Base-by-base conservation (phyloP, 2,329 filamentous ascomycete species). In the Emmonsiellopsis sp. region DNA sequence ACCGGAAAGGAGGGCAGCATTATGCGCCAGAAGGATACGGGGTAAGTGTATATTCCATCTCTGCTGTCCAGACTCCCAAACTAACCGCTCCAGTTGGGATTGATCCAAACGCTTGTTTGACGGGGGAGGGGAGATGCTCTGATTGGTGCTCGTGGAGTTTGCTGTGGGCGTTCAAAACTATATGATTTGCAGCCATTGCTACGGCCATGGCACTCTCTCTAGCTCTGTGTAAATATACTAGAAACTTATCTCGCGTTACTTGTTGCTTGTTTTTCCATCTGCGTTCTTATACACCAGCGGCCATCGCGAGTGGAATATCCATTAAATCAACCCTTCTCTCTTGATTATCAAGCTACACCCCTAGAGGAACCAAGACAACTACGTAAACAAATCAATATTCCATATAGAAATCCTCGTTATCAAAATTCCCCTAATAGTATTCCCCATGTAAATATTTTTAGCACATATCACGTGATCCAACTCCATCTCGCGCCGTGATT, bases 21-120 rank as follows among this genome's bases (percentile, higher is more conserved):
- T 56, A 72, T 83, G 44, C 78, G 87, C 66, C 83, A 89, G 70
- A 91, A 88, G 71, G 85, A 91, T 60, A 82, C 81, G 58, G 86
- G 86, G 85, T 89, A 73, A 74, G 82, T 53, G n/a, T 20, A 32
- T 30, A 13, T 20, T 40, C 6, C 11, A 5, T 11, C 15, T 6
- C 16, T 16, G 3, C 26, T 38, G 32, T 47, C 16, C 45, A 20
- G 26, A 44, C 34, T 38, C n/a, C 10, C 11, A 40, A 8, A 11
- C 51, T 52, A 34, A 41, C n/a, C 9, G 8, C n/a, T 45, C 20
- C 20, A 53, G 44, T 26, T 53, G 51, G 44, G 51, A 53, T 53
- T 53, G 32, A 47, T 16, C 30, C 20, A 20, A 30, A 15, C 2
- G 40, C 11, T 37, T n/a, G 9, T 15, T 20, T 13, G 6, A 26